Evolutionary conservation across 306 rosid species (phyloP).

Genomic region (Pterocarpus santalinus): DNA sequence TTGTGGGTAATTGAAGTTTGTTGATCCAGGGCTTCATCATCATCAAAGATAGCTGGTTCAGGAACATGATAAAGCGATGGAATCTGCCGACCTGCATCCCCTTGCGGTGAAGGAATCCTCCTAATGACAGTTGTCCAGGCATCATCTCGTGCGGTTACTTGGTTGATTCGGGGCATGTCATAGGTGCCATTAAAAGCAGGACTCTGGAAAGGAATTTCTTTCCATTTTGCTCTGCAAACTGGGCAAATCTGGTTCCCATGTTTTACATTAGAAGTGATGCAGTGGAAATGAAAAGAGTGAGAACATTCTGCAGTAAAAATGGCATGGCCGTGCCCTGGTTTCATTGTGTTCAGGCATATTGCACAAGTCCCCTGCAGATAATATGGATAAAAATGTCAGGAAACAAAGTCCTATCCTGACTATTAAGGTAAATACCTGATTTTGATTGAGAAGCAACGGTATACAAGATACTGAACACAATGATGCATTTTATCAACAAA

Average conservation of each 20-base stretch:
- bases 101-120: slow-evolving; percentile 66
- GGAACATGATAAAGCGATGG: slow-evolving; percentile 61
- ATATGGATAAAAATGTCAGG: slow-evolving; percentile 49
- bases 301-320: slow-evolving; percentile 98
- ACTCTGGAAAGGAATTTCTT: slow-evolving; percentile 89
- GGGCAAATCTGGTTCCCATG: slow-evolving; percentile 98
- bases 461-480: not conserved
- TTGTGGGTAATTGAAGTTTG: slow-evolving; percentile 53
- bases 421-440: not conserved
- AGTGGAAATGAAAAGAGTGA: slow-evolving; percentile 95
- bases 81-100: slow-evolving; percentile 58
- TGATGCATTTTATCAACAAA: slow-evolving; percentile 32
- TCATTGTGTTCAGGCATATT: slow-evolving; percentile 84
- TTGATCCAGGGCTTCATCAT: slow-evolving; percentile 81
- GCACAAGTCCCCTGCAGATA: slow-evolving; percentile 83
- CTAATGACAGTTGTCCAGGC: slow-evolving; percentile 64
- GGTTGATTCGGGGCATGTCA: slow-evolving; percentile 58
- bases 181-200: slow-evolving; percentile 57
- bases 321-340: slow-evolving; percentile 93
- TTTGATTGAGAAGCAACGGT: not conserved
- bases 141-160: slow-evolving; percentile 60
- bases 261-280: slow-evolving; percentile 91
- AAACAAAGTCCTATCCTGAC: not conserved
- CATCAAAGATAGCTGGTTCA: slow-evolving; percentile 80
- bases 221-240: slow-evolving; percentile 94